phyloP scores from a whole-genome alignment of 2,329 filamentous ascomycete species.

The Aspergillus jensenii region DNA sequence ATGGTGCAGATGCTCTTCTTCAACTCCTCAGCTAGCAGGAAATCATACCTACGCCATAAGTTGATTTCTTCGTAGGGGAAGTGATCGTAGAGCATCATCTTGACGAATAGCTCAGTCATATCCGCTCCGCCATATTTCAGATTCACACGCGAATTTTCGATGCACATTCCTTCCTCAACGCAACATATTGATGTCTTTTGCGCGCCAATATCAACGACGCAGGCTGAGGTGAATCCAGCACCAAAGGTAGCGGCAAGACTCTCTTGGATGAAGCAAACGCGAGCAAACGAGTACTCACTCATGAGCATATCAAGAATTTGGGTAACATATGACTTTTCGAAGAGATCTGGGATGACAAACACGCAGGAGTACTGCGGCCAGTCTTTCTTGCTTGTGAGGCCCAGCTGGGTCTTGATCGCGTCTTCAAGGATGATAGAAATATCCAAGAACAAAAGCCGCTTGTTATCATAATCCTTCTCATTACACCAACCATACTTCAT shows the following conservation, averaged over 20 bases:
- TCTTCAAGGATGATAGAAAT: conserved; percentile 84
- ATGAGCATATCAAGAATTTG: conserved; percentile 81
- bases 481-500: conserved; percentile 85
- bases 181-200: conserved; percentile 98
- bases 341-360: conserved; percentile 95
- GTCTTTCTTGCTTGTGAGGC: conserved; percentile 71
- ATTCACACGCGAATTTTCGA: conserved; percentile 93
- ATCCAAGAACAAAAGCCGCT: conserved; percentile 79
- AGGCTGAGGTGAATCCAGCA: conserved; percentile 88
- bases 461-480: conserved; percentile 79
- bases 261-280: conserved; percentile 93
- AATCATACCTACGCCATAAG: conserved; percentile 84
- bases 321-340: conserved; percentile 90
- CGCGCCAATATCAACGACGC: conserved; percentile 93
- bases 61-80: conserved; percentile 97
- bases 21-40: conserved; percentile 87
- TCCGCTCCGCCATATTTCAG: conserved; percentile 91
- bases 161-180: conserved; percentile 91
- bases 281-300: conserved; percentile 83
- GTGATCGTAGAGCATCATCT: conserved; percentile 96
- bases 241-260: conserved; percentile 93
- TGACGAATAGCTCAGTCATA: conserved; percentile 90
- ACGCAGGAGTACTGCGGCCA: conserved; percentile 93
- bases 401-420: conserved; percentile 81
- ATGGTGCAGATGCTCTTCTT: conserved; percentile 93